Base-by-base conservation (phyloP, 345 rosid genomes). In the Aquilaria malaccensis region DNA sequence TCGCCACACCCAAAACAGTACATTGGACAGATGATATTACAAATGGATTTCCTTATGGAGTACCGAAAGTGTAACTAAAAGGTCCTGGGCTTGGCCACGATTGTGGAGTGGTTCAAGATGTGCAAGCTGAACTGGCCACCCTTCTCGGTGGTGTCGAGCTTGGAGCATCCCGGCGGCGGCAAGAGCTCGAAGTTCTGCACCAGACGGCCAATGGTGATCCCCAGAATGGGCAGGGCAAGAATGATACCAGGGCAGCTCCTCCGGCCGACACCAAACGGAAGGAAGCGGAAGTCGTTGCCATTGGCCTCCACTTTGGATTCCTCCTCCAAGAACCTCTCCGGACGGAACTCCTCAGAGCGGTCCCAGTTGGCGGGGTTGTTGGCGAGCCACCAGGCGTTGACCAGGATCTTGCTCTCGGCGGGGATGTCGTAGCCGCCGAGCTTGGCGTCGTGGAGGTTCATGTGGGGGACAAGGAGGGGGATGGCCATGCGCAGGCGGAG, bases 161-260 rank as follows among this genome's bases (percentile, higher is more conserved):
- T 86, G 12, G 89, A 71, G 58, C 85, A 92, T 53, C 95, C 97
- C 1, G 87, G 89, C 14, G 99, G 99, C 57, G 99, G 96, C 78
- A 81, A 70, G 1, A 94, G 86, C 88, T 94, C 99, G 33, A 94
- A 94, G 70, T 94, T 94, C 81, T 94, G 99, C 0, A 94, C 96
- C 80, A 94, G 14, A 46, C 93, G 90, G 1, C 99, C 99, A 30
- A 94, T 55, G 11, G 97, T 88, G 49, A 94, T 82, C 9, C 95
- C 97, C 52, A 94, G 79, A 67, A 94, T 94, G 4, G 99, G 99
- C 71, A 94, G 61, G 1, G 99, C 99, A 45, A 94, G 85, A 33
- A 94, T 94, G 49, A 94, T 94, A 53, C 99, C 99, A 0, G 99
- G 99, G 76, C 99, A 94, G 72, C 99, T 94, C 70, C 99, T 83